Base-by-base conservation (phyloP, 495 filamentous ascomycete genomes). In the Emericellopsis terricola region DNA sequence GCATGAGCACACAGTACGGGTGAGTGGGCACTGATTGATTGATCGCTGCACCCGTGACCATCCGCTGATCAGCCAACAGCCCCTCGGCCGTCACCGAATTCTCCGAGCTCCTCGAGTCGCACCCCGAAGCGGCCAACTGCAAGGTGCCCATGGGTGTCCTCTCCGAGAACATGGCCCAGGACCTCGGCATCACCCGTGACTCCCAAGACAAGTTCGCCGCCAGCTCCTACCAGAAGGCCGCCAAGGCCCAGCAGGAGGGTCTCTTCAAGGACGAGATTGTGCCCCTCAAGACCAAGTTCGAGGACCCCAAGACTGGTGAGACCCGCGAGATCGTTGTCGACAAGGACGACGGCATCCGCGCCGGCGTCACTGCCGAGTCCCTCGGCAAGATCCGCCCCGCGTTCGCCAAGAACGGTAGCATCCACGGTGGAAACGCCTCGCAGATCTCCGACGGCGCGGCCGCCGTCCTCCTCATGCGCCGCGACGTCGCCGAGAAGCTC, bases 141-240 rank as follows among this genome's bases (percentile, higher is more conserved):
- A 94, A 91, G 64, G 89, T 97, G 8, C 79, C 87, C 47, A 97
- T 97, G 89, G 91, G 91, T 41, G 69, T 82, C 1, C 68, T 96
- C 21, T 92, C 83, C 34, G 89, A 97, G 60, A 48, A 86, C 45
- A 94, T 97, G 89, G 89, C 89, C 36, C 78, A 81, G 57, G 82
- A 85, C 54, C 65, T 72, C 35, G 60, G 65, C 31, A 71, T 96
- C 46, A 47, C 70, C 30, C 78, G 89, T 38, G 56, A 63, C 2
- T 56, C 59, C 34, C 91, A 96, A 55, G 89, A 97, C 51, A 68
- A 70, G 26, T 97, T 96, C 49, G 89, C 89, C 6, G 89, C 89
- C 3, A 49, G 61, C 2, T 89, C 81, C 13, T 94, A 89, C 67
- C 76, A 82, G 45, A 94, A 94, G 63, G 89, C 89, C 8, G 51